Conservation (phyloP, 1,284 basidiomycete species). For the Pisolithus thermaeus region DNA sequence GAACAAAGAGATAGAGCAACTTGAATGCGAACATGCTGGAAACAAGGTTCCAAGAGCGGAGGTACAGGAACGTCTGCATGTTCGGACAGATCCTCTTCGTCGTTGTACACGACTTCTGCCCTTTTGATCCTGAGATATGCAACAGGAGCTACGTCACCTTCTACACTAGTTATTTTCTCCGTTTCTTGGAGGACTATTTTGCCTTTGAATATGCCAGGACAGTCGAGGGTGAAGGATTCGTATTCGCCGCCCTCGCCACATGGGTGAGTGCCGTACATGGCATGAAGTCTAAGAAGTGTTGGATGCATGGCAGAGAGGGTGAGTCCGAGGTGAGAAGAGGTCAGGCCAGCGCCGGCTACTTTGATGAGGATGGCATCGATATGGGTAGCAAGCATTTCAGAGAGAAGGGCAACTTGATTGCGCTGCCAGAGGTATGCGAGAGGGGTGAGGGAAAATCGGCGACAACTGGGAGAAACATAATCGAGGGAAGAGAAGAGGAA, state of each 20-base stretch:
- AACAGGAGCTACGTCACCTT: constrained; percentile 76
- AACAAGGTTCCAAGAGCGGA: constrained; percentile 45
- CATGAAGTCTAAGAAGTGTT: constrained; percentile 73
- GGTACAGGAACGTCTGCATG: constrained; percentile 34
- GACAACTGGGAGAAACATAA: constrained; percentile 50
- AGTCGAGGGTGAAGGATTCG: constrained; percentile 90
- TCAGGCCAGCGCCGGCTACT: constrained; percentile 91
- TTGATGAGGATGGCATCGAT: constrained; percentile 90
- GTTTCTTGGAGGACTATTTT: constrained; percentile 67
- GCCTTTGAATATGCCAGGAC: constrained; percentile 77
- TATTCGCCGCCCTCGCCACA: constrained; percentile 99
- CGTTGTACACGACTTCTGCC: constrained; percentile 34
- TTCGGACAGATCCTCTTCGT: constrained; percentile 5
- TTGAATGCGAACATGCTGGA: constrained; percentile 14
- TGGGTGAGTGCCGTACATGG: constrained; percentile 84
- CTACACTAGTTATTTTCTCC: constrained; percentile 71
- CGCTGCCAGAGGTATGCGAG: constrained; percentile 95
- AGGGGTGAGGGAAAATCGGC: constrained; percentile 74
- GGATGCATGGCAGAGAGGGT: constrained; percentile 72
- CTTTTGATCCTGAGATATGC: constrained; percentile 79
- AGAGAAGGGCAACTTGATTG: constrained; percentile 77
- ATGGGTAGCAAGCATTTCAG: constrained; percentile 81
- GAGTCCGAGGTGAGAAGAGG: constrained; percentile 74
- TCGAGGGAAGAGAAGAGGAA: constrained; percentile 6
- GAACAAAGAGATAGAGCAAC: constrained; percentile 11